Base-by-base conservation (phyloP, 2,329 filamentous ascomycete genomes). In the Aspergillus puulaauensis region DNA sequence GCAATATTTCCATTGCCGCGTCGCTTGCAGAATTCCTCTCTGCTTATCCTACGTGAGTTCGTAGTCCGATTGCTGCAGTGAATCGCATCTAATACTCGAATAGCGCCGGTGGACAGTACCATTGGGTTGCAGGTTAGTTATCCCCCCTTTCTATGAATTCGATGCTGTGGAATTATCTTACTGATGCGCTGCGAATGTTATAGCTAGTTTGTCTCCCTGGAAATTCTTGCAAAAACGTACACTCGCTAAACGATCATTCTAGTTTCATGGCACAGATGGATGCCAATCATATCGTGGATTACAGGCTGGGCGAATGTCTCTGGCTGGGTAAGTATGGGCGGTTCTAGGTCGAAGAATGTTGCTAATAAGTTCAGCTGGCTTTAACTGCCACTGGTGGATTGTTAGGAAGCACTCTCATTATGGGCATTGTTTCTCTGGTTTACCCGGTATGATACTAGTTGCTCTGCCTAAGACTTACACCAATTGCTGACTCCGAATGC, bases 11-110 rank as follows among this genome's bases (percentile, higher is more conserved):
- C 64, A 80, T 90, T 39, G 86, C 88, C 6, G 82, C 85, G 8
- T 89, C 86, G 4, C 78, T 91, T 27, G 87, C 88, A 48, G 89
- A 91, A 70, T 91, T 90, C 67, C 76, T 90, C 9, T 87, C 85
- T 0, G 85, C 86, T 0, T 90, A 86, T 68, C 82, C 77, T 23
- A 85, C 77, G 70, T 73, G 55, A 65, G 70, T 68, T 40, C 7
- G n/a, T 35, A n/a, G 2, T 24, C n/a, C 17, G 15, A 4, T 17
- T 49, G 48, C 17, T 21, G 39, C 14, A 46, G 27, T 5, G 27
- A 3, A 7, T 21, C 17, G 14, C 11, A 9, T 57, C 63, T 70
- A 51, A 69, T 57, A 12, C 9, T 43, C 21, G 17, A 12, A n/a
- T 31, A 73, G 70, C 2, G 83, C 83, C 3, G 83, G 82, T 62